Percentiles rank a stretch among this genome's conserved stretches.
Evolutionary conservation across 2,329 filamentous ascomycete genomes (phyloP).

Genomic region (Tolypocladium capitatum): DNA sequence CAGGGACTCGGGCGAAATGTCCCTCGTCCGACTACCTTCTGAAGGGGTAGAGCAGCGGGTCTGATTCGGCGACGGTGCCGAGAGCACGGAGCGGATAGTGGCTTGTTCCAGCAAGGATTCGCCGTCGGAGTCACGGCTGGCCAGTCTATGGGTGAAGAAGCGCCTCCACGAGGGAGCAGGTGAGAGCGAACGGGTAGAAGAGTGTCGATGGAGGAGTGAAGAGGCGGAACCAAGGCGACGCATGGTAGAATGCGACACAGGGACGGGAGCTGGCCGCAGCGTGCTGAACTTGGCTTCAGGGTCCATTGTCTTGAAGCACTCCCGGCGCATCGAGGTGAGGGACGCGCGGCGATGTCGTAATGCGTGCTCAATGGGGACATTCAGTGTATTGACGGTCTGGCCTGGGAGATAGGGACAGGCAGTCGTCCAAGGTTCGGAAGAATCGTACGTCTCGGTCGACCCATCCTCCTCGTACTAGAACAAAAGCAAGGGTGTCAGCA

Average conservation of each 20-base stretch:
- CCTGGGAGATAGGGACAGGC: conserved; percentile 78
- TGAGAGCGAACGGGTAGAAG: conserved; percentile 33
- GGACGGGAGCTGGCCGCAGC: conserved; percentile 43
- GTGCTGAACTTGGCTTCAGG: conserved; percentile 63
- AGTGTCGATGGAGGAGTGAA: conserved; percentile 18
- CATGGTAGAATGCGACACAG: conserved; percentile 6
- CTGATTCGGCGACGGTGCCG: not conserved
- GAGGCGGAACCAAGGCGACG: conserved; percentile 19
- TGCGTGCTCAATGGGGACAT: conserved; percentile 59
- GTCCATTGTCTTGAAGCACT: conserved; percentile 61
- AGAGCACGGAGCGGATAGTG: not conserved
- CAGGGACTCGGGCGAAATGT: conserved; percentile 43
- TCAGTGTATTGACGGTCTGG: conserved; percentile 72
- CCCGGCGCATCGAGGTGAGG: conserved; percentile 42
- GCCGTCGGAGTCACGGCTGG: conserved; percentile 17
- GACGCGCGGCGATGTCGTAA: conserved; percentile 51
- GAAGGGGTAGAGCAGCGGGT: conserved; percentile 11
- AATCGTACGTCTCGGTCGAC: conserved; percentile 63
- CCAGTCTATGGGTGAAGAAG: conserved; percentile 32
- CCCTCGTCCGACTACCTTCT: conserved; percentile 30
- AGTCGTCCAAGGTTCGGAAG: conserved; percentile 58
- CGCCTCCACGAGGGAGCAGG: conserved; percentile 37
- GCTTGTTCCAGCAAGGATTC: conserved; percentile 6
- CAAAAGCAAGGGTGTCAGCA: not conserved
- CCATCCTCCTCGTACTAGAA: conserved; percentile 80